phyloP scores from a whole-genome alignment of 495 filamentous ascomycete genomes.

The Podospora australis region DNA sequence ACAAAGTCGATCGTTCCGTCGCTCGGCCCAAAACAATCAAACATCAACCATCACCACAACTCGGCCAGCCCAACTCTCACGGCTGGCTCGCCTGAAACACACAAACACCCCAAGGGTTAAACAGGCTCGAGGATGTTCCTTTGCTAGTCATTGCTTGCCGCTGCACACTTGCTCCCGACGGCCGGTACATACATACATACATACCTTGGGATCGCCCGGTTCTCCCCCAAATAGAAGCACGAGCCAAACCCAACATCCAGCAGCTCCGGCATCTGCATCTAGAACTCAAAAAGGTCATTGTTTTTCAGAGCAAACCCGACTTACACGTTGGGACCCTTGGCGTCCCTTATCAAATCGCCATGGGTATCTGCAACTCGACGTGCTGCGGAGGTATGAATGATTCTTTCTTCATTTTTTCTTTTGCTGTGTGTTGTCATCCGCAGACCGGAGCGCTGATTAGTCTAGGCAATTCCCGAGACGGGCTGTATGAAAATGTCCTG shows the following conservation, averaged over 20 bases:
- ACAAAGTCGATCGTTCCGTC: not conserved
- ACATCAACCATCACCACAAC: no score
- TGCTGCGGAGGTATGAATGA: slow-evolving; percentile 34
- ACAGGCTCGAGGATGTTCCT: slow-evolving; percentile 16
- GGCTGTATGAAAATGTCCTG: slow-evolving; percentile 88
- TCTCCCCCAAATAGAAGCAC: not conserved
- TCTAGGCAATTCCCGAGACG: slow-evolving; percentile 79
- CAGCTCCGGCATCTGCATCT: not conserved
- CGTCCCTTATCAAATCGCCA: slow-evolving; percentile 22
- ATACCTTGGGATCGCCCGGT: no score
- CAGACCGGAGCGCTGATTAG: slow-evolving; percentile 7
- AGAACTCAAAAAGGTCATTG: no score
- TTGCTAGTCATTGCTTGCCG: slow-evolving; percentile 9
- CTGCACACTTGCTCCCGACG: no score
- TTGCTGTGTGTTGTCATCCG: not conserved
- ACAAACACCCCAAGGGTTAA: slow-evolving; percentile 1
- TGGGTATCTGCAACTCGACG: slow-evolving; percentile 35
- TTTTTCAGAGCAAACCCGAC: no score
- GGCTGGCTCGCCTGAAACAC: not conserved
- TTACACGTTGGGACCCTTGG: slow-evolving; percentile 9
- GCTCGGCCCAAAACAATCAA: slow-evolving; percentile 22
- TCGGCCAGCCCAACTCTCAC: slow-evolving; percentile 7
- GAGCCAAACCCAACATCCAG: slow-evolving; percentile 6
- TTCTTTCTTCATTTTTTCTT: not conserved
- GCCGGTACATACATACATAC: no score